Evolutionary conservation across 495 filamentous ascomycete species (phyloP).

Genomic region (Chaetomidium leptoderma): DNA sequence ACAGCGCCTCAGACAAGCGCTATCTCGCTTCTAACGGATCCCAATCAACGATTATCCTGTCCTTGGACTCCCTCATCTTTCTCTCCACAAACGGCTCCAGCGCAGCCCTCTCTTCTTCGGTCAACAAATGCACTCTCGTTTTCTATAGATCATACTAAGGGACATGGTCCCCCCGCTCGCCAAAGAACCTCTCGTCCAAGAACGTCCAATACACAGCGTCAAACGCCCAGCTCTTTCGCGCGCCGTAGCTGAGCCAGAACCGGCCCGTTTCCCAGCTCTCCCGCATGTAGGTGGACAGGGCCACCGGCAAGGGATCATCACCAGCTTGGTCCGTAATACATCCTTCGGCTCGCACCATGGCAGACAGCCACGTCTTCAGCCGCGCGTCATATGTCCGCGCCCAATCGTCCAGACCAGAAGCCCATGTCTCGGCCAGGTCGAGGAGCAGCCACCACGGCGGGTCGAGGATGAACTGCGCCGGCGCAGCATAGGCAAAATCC

Average conservation of each 20-base stretch:
- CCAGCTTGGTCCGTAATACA: not conserved
- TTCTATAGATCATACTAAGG: not conserved
- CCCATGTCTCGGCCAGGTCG: slow-evolving; percentile 35
- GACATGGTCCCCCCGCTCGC: not conserved
- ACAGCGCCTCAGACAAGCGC: not conserved
- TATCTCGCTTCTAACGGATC: not conserved
- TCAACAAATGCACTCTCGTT: not conserved
- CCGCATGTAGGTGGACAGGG: not conserved
- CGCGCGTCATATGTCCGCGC: slow-evolving; percentile 22
- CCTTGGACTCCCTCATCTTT: not conserved
- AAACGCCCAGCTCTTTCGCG: not conserved
- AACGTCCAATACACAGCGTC: not conserved
- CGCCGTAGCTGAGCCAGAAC: not conserved
- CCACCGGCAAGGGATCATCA: not conserved
- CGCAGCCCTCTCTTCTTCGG: not conserved
- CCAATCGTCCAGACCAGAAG: slow-evolving; percentile 30
- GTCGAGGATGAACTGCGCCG: slow-evolving; percentile 37
- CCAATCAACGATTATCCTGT: not conserved
- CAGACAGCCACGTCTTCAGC: slow-evolving; percentile 28
- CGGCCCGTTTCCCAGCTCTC: not conserved
- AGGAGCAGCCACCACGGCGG: slow-evolving; percentile 46
- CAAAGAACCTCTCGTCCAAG: not conserved
- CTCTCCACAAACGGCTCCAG: not conserved
- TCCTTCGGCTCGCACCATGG: slow-evolving; percentile 25
- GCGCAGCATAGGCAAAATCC: slow-evolving; percentile 45